phyloP scores from a whole-genome alignment of 768 basidiomycete species.

The Tulasnella sp. region DNA sequence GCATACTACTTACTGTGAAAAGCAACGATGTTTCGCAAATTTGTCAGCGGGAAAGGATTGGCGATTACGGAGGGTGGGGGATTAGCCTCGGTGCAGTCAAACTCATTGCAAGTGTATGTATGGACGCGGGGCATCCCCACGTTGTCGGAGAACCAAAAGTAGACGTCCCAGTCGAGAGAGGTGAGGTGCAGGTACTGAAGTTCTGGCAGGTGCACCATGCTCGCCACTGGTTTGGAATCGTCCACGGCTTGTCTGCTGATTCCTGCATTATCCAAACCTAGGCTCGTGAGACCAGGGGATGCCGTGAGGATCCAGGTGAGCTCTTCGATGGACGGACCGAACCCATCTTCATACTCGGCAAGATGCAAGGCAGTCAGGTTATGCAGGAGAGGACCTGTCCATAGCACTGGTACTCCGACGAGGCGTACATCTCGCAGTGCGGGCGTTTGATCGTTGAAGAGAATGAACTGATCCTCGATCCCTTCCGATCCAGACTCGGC shows the following conservation, averaged over 20 bases:
- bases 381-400: slow-evolving; percentile 4
- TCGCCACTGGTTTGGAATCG: background rate
- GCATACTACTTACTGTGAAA: too few species aligned
- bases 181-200: slow-evolving; percentile 1
- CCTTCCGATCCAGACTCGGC: slow-evolving; percentile 4
- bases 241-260: background rate
- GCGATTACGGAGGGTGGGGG: too few species aligned
- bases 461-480: background rate
- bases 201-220: background rate
- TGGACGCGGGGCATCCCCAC: background rate
- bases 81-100: too few species aligned
- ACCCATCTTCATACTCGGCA: background rate
- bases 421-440: background rate
- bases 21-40: too few species aligned
- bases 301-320: background rate
- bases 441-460: slow-evolving; percentile 9
- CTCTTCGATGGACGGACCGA: background rate
- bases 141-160: background rate
- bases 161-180: slow-evolving; percentile 5
- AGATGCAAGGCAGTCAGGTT: slow-evolving; percentile 2
- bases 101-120: background rate
- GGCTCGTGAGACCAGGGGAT: background rate
- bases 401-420: background rate
- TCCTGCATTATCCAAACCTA: background rate
- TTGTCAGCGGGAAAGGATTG: too few species aligned